Evolutionary conservation across 768 basidiomycete species (phyloP), one percentile per base, ranked within the genome.

Genomic region (Pleurotus tuoliensis): DNA sequence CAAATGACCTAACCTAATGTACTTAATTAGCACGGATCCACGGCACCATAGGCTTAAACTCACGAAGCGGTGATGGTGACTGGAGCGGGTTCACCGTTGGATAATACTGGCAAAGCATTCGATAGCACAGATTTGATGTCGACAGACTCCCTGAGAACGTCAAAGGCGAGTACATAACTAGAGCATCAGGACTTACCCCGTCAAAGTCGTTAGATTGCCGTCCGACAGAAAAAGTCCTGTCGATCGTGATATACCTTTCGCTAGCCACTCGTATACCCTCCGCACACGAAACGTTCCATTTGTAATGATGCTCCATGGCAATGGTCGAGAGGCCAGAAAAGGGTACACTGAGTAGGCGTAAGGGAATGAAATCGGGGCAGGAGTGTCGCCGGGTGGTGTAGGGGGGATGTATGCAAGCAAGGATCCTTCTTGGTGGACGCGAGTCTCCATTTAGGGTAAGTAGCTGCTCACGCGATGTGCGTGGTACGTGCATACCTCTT

Each of bases 341-440:
- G 90, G 90, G 66, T 84, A 92, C 39, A 88, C 60, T n/a, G 86
- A 79, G 65, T 88, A 90, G 15, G 64, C 64, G 27, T 69, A 66
- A 3, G 71, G 67, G 47, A 71, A 71, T n/a, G 65, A 57, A n/a
- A 64, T 30, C 39, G 61, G 62, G 39, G 68, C 47, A 3, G 69
- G 66, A 2, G 64, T 65, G 8, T 62, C 59, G 18, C 50, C 64
- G n/a, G 63, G 66, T 30, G 63, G 49, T 9, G 59, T 56, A 18
- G 70, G 69, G n/a, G 69, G 67, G 18, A 71, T 60, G 61, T 72
- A 68, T 55, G 66, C 69, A 50, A 69, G 55, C 39, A 69, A 63
- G 18, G 66, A 37, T 41, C 30, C 45, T 34, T 38, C 30, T 46
- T 57, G 51, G 41, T 55, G 40, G 49, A 50, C 39, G 45, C 46